Conservation (phyloP, 2,329 filamentous ascomycete genomes). For the Uncinocarpus reesii region DNA sequence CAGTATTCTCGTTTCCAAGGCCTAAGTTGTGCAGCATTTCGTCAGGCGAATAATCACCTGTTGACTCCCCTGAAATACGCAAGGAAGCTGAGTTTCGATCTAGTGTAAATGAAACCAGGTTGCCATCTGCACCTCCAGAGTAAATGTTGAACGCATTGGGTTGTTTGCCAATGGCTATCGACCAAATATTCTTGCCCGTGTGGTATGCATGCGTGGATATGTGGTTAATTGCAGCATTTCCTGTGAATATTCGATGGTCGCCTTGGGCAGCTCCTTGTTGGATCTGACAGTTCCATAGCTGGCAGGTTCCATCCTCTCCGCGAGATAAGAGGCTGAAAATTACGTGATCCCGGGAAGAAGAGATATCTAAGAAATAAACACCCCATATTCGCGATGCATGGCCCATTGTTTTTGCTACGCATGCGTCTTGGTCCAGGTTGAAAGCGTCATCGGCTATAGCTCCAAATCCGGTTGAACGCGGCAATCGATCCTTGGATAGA, state of each 20-base stretch:
- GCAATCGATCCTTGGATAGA: neutral
- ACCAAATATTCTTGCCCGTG: constrained; percentile 85
- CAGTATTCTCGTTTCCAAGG: neutral
- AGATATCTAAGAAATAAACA: constrained; percentile 52
- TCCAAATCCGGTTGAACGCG: constrained; percentile 49
- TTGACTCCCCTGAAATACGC: constrained; percentile 1
- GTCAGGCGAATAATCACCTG: constrained; percentile 9
- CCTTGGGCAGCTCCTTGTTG: constrained; percentile 14
- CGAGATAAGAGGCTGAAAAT: constrained; percentile 58
- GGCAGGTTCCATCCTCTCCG: constrained; percentile 71
- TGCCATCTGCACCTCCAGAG: constrained; percentile 79
- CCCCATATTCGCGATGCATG: constrained; percentile 87
- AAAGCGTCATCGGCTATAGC: constrained; percentile 27
- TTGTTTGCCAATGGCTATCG: constrained; percentile 41
- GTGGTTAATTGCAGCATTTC: constrained; percentile 38
- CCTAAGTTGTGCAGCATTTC: constrained; percentile 1
- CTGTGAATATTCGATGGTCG: constrained; percentile 20
- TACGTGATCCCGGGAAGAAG: constrained; percentile 17
- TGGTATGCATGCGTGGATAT: constrained; percentile 54
- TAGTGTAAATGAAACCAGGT: constrained; percentile 33
- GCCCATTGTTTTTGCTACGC: constrained; percentile 66
- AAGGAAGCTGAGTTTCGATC: constrained; percentile 14
- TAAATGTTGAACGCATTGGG: constrained; percentile 36
- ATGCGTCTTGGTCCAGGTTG: constrained; percentile 35
- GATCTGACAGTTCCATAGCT: constrained; percentile 57